These are phyloP conservation scores for Zoysia japonica DNA, from an alignment of 176 grass and related monocot genomes.

Conservation along the genomic window DNA sequence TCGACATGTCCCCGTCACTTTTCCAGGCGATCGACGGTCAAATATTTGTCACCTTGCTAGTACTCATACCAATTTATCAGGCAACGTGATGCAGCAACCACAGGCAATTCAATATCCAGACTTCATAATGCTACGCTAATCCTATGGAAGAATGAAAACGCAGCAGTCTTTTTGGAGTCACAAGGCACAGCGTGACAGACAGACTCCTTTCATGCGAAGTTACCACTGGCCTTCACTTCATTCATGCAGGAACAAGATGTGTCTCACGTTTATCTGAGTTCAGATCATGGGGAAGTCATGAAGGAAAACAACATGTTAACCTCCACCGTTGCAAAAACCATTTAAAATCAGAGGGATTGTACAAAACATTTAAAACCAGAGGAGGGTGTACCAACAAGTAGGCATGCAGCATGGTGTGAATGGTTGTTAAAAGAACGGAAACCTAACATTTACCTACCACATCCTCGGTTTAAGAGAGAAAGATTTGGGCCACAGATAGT, in stretches of 20 bases:
- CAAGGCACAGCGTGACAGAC: background rate
- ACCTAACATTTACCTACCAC: slow-evolving; percentile 35
- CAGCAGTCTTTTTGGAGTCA: background rate
- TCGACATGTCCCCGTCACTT: background rate
- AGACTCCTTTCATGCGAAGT: background rate
- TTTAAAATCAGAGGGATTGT: slow-evolving; percentile 27
- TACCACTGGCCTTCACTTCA: background rate
- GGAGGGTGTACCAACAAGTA: slow-evolving; percentile 44
- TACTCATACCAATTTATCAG: background rate
- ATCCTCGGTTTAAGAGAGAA: slow-evolving; percentile 7
- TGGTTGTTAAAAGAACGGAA: slow-evolving; percentile 30
- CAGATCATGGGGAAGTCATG: background rate
- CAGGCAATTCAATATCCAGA: background rate
- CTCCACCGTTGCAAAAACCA: background rate
- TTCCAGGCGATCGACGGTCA: background rate
- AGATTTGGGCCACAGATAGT: slow-evolving; percentile 7
- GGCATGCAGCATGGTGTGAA: background rate
- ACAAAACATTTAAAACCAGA: slow-evolving; percentile 6
- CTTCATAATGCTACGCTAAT: slow-evolving; percentile 4
- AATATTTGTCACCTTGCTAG: slow-evolving; percentile 2
- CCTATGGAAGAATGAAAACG: slow-evolving; percentile 19
- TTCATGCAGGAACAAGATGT: background rate
- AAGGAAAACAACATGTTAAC: slow-evolving; percentile 31
- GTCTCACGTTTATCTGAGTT: background rate
- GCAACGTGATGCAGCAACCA: slow-evolving; percentile 29